phyloP scores from a whole-genome alignment of 805 yeast genomes.

The Wickerhamomyces bisporus region DNA sequence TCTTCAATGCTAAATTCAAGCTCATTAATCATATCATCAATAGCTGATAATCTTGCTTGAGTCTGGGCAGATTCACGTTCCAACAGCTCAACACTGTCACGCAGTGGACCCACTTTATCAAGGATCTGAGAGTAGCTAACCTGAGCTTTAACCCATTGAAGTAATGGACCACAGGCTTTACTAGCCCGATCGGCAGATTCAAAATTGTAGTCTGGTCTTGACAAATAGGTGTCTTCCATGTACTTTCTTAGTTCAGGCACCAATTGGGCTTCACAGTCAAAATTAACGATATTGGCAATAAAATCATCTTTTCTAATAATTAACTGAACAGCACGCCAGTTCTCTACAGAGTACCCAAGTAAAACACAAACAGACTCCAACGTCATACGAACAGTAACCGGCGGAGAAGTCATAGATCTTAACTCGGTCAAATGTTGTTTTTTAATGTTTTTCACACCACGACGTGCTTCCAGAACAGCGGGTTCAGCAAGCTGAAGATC shows the following conservation, averaged over 20 bases:
- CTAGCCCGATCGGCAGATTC: conserved; percentile 83
- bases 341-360: conserved; percentile 59
- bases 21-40: conserved; percentile 76
- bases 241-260: conserved; percentile 43
- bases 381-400: conserved; percentile 77
- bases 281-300: conserved; percentile 73
- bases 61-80: conserved; percentile 60
- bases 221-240: conserved; percentile 58
- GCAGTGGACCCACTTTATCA: conserved; percentile 68
- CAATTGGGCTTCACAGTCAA: conserved; percentile 57
- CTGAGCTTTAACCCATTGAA: conserved; percentile 89
- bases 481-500: conserved; percentile 82
- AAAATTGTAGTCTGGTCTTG: conserved; percentile 58
- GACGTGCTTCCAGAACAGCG: conserved; percentile 74
- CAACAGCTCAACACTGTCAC: conserved; percentile 54
- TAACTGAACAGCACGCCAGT: conserved; percentile 81
- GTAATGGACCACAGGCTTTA: conserved; percentile 90
- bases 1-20: conserved; percentile 61
- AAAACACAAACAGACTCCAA: conserved; percentile 83
- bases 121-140: conserved; percentile 68
- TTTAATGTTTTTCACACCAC: conserved; percentile 88
- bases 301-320: conserved; percentile 85
- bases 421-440: conserved; percentile 89
- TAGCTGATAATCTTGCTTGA: conserved; percentile 64
- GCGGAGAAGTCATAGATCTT: conserved; percentile 87